Conservation (phyloP, 2,329 filamentous ascomycete genomes). For the Claviceps capensis region DNA sequence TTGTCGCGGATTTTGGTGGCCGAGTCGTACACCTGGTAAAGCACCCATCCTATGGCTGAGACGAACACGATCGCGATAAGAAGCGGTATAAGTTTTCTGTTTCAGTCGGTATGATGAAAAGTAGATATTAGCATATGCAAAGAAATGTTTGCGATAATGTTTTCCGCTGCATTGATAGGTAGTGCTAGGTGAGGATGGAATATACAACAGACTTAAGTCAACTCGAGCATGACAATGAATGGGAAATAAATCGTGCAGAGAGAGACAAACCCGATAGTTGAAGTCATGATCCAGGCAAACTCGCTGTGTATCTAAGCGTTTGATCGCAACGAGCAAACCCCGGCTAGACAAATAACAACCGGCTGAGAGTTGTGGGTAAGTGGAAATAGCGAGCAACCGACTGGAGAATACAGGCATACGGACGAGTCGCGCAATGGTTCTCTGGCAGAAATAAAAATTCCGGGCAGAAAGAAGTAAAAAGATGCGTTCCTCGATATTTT, state of each 20-base stretch:
- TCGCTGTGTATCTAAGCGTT: background rate
- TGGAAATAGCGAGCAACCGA: background rate
- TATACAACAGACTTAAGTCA: background rate
- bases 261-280: background rate
- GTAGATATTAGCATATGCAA: background rate
- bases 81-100: slow-evolving; percentile 51
- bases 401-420: background rate
- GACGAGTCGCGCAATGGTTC: background rate
- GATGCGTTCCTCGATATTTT: no score
- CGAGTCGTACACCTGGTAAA: slow-evolving; percentile 60
- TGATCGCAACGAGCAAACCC: background rate
- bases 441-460: background rate
- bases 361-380: background rate
- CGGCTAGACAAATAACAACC: background rate
- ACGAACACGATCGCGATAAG: slow-evolving; percentile 48
- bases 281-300: background rate
- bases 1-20: slow-evolving; percentile 50
- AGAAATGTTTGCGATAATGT: background rate
- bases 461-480: no score
- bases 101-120: background rate
- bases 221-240: background rate
- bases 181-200: background rate
- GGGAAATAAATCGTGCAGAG: background rate
- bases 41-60: slow-evolving; percentile 44
- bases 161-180: background rate